Evolutionary conservation across 1,139 yeast genomes (phyloP).

Genomic region (Geotrichum fermentans): DNA sequence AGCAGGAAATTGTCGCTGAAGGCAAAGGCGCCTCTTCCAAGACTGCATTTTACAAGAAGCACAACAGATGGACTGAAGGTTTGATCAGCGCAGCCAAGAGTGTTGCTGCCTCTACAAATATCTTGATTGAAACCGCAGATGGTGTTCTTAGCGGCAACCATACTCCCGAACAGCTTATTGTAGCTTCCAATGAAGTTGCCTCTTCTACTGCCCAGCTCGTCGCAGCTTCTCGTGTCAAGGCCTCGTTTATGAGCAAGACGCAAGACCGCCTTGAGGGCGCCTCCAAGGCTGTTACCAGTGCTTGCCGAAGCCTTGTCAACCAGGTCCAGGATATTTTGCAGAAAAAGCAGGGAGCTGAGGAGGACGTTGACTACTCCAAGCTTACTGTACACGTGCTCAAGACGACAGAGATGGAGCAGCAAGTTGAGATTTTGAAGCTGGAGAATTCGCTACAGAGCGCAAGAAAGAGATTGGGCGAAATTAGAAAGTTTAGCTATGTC

Average conservation of each 20-base stretch:
- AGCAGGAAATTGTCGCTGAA: constrained; percentile 70
- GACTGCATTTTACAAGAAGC: constrained; percentile 79
- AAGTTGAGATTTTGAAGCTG: constrained; percentile 78
- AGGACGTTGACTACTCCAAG: constrained; percentile 61
- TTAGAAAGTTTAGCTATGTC: constrained; percentile 67
- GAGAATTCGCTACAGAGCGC: constrained; percentile 71
- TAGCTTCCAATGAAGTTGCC: constrained; percentile 87
- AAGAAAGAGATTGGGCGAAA: constrained; percentile 78
- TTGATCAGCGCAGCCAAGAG: constrained; percentile 86
- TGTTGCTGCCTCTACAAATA: constrained; percentile 78
- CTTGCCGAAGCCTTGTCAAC: constrained; percentile 66
- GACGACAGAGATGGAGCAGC: constrained; percentile 89
- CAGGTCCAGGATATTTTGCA: constrained; percentile 63
- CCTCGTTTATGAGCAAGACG: constrained; percentile 68
- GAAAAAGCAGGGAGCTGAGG: constrained; percentile 36
- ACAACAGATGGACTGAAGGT: constrained; percentile 93
- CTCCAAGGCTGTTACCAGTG: constrained; percentile 62
- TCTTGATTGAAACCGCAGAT: constrained; percentile 78
- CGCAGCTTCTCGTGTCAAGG: constrained; percentile 87
- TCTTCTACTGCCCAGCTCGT: constrained; percentile 91
- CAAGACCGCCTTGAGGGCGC: constrained; percentile 72
- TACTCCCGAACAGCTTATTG: constrained; percentile 79
- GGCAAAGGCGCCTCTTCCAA: constrained; percentile 64
- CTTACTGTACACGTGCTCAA: constrained; percentile 77
- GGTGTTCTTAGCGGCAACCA: constrained; percentile 64